Percentiles rank a stretch among this genome's conserved stretches.
Conservation (phyloP, 148 eudicot species). For the Cornus controversa region DNA sequence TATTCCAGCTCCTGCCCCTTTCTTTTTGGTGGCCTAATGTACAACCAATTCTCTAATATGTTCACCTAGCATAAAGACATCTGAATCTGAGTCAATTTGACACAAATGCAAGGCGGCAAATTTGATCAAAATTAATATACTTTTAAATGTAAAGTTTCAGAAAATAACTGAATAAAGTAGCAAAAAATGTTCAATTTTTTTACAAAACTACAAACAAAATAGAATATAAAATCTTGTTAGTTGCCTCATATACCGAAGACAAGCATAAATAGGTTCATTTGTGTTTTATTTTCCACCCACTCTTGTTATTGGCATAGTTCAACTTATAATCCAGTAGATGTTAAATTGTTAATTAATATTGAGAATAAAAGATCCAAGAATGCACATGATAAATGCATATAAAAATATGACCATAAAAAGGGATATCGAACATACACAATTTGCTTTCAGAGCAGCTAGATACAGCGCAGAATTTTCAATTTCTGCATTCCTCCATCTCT, state of each 20-base stretch:
- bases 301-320: neutral
- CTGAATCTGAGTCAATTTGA: neutral
- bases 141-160: neutral
- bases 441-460: conserved; percentile 45
- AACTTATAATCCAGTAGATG: neutral
- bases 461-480: conserved; percentile 46
- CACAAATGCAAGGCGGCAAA: neutral
- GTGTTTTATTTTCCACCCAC: conserved; percentile 1
- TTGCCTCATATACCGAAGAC: neutral
- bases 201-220: neutral
- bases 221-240: neutral
- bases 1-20: neutral
- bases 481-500: conserved; percentile 65
- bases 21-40: neutral
- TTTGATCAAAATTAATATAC: neutral
- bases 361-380: neutral
- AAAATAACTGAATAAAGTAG: neutral
- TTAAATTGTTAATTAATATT: neutral
- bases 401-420: neutral
- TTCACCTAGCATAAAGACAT: neutral
- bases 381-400: neutral
- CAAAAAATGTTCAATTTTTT: neutral
- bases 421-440: conserved; percentile 35
- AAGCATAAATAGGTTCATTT: neutral
- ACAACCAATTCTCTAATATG: neutral